Percentiles rank a stretch among this genome's conserved stretches.
Conservation (phyloP, 768 basidiomycete species). For the Boletus tylopilopsis region DNA sequence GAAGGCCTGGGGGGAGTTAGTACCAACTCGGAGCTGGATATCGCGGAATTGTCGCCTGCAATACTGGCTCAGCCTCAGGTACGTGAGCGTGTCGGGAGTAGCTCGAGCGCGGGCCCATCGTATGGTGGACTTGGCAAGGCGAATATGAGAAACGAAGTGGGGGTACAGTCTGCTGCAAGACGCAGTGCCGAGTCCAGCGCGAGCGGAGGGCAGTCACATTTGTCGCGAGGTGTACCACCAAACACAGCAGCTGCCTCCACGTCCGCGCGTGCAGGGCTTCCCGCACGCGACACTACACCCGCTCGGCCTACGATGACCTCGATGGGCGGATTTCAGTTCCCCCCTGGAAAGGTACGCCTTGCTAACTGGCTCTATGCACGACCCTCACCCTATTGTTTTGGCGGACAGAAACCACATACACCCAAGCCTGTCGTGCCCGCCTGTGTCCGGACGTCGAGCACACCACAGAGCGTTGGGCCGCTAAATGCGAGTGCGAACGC, state of each 20-base stretch:
- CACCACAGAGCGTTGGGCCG: constrained; percentile 2
- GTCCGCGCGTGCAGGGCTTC: not conserved
- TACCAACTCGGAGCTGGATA: constrained; percentile 1
- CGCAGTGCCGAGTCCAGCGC: not conserved
- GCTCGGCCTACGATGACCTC: constrained; percentile 18
- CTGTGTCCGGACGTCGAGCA: constrained; percentile 9
- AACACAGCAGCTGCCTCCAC: not conserved
- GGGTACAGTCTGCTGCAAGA: not conserved
- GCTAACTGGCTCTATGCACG: constrained; percentile 7
- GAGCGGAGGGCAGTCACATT: not conserved
- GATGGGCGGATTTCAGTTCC: constrained; percentile 49
- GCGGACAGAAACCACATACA: constrained; percentile 9
- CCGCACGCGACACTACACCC: not conserved
- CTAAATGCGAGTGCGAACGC: not conserved
- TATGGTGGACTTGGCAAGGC: not conserved
- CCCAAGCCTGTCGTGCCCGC: constrained; percentile 3
- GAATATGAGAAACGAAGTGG: too few species aligned
- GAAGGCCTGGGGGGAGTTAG: constrained; percentile 28
- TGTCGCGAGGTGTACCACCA: not conserved
- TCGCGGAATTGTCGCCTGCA: not conserved
- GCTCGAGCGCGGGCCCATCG: not conserved
- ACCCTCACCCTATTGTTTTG: not conserved
- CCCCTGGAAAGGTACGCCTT: constrained; percentile 38
- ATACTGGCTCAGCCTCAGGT: constrained; percentile 2
- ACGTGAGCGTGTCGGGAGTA: constrained; percentile 1